Evolutionary conservation across 2,329 filamentous ascomycete species (phyloP), one percentile per base, ranked within the genome.

Genomic region (Chrysoporthe cubensis): DNA sequence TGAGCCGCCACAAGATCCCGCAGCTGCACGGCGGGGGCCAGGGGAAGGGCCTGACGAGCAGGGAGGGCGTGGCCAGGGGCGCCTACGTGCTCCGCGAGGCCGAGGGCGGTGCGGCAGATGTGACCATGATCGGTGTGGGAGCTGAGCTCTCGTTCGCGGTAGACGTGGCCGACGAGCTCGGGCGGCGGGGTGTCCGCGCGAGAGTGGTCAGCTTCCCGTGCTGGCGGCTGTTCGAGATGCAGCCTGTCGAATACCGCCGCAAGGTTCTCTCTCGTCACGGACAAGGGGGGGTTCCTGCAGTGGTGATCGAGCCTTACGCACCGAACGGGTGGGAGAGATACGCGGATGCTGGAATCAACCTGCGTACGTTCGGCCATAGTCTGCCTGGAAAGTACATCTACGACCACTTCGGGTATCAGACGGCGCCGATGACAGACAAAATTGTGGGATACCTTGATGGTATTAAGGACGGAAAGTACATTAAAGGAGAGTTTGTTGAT

Each of bases 291-390:
- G 74, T 77, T 6, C 80, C 80, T 0, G 74, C 75, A 0, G 80
- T 87, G 1, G 81, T 84, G 3, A 80, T 87, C 57, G 85, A 87
- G 75, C 80, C 84, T 0, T 87, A 84, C 72, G 79, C 82, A 2
- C 77, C 80, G 0, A 83, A 83, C 65, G 83, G 84, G 2, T 88
- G 85, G 85, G 85, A 87, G 74, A 74, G 85, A 16, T 87, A 85
- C 71, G 84, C 84, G 0, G 81, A 86, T 73, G 85, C 84, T 0
- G 83, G 80, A 0, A 76, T 79, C 59, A 82, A 78, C 57, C 80
- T 87, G 78, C 80, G 78, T 59, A 74, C 76, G 0, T 87, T 86
- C 69, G 85, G 84, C 0, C 81, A 87, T 70, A 82, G 79, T 21
- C 72, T 87, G 68, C 84, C 84, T 0, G 80, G 83, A 0, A 80